Base-by-base conservation (phyloP, 1,284 basidiomycete species). In the Trichosporon sp. region DNA sequence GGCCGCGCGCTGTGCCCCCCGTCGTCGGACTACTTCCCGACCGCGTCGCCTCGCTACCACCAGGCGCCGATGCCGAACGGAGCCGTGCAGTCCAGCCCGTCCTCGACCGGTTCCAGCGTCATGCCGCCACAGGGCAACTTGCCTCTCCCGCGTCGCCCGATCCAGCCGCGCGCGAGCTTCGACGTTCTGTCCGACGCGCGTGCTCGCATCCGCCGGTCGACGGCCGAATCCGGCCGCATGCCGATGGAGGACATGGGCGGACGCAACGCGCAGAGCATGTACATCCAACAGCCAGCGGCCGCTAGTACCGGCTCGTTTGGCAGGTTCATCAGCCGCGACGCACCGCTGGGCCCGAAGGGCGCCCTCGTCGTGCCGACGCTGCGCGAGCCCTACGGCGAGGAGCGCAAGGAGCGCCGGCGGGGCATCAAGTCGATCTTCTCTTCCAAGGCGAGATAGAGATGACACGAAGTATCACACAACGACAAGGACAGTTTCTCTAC, bases 211-310 rank as follows among this genome's bases (percentile, higher is more conserved):
- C 68, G 66, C 59, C 69, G 72, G 40, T 73, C 71, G n/a, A 66
- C 71, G 1, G 71, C 71, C 11, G 63, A 54, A 14, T 56, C 67
- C 35, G 66, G 67, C 54, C 59, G 59, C 14, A 11, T 63, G 4
- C 59, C 31, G 32, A 21, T n/a, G 16, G 59, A 63, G 19, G 59
- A 63, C 59, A 69, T 66, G 59, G 40, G 14, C 61, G 65, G 40
- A 2, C 64, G 72, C 63, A 66, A 68, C 63, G 76, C 73, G 21
- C 75, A 78, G 66, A 74, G 72, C 68, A 79, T 80, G 77, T 80
- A 80, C 68, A 75, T 73, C 38, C 72, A 80, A 54, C 74, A 75
- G 21, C 38, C 69, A 0, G 75, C 68, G 2, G 73, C 69, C 2
- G 76, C 69, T 14, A 76, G 75, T 1, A 75, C 72, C 1, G 75